Evolutionary conservation across 106 monocot genomes (phyloP).

Genomic region (Ottelia alismoides): DNA sequence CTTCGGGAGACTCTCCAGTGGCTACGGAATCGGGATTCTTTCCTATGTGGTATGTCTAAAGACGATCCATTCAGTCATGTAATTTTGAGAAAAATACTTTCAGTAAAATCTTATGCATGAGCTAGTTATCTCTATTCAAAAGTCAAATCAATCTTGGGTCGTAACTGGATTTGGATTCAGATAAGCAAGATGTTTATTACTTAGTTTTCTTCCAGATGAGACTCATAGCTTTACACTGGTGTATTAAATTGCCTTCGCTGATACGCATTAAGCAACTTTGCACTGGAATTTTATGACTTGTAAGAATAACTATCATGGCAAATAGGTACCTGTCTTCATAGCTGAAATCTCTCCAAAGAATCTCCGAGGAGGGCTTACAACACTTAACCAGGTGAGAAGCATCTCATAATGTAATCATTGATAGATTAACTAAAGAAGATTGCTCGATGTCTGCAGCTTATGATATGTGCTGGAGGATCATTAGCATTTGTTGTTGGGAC

Average conservation of each 20-base stretch:
- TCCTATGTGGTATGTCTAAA: conserved; percentile 73
- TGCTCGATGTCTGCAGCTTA: conserved; percentile 25
- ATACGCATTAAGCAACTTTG: too few relatives aligned
- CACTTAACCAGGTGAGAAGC: conserved; percentile 46
- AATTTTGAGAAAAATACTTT: too few relatives aligned
- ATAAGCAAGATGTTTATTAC: not conserved
- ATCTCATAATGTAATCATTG: too few relatives aligned
- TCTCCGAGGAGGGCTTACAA: conserved; percentile 53
- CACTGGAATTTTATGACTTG: too few relatives aligned
- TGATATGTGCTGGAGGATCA: conserved; percentile 39
- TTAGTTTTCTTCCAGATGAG: not conserved
- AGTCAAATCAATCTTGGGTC: too few relatives aligned
- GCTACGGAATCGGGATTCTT: conserved; percentile 48
- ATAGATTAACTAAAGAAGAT: not conserved
- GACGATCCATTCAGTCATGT: too few relatives aligned
- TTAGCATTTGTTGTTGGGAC: conserved; percentile 36
- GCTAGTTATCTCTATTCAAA: too few relatives aligned
- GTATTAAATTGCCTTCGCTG: too few relatives aligned
- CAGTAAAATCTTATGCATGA: too few relatives aligned
- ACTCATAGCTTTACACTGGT: too few relatives aligned
- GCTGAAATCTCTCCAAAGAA: conserved; percentile 68
- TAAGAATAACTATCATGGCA: too few relatives aligned
- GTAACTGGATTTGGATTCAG: not conserved
- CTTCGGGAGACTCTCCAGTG: conserved; percentile 32
- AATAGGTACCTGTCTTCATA: conserved; percentile 62